Evolutionary conservation across 768 basidiomycete genomes (phyloP).

Genomic region (Rhodotorula graminis): DNA sequence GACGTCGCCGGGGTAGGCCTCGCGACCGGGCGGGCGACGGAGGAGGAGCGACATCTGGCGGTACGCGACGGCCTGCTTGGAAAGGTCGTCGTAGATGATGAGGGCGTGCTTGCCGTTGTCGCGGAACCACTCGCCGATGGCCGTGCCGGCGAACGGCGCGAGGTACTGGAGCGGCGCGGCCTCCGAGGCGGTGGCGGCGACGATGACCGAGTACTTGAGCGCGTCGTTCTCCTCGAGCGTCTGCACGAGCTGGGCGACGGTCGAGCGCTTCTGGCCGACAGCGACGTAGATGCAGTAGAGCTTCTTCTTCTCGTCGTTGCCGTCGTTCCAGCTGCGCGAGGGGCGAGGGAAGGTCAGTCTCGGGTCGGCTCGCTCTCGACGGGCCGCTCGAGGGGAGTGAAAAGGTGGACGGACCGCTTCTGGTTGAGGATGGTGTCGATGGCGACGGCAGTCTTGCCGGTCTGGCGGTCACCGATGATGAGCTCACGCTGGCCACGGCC

Average conservation of each 20-base stretch:
- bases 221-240: conserved; percentile 99
- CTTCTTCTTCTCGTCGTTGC: conserved; percentile 92
- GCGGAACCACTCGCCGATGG: conserved; percentile 99
- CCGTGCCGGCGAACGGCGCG: conserved; percentile 99
- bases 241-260: conserved; percentile 98
- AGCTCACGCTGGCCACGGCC: conserved; percentile 99
- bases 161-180: conserved; percentile 99
- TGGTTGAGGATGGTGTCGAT: conserved; percentile 99
- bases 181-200: conserved; percentile 98
- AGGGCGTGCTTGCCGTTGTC: conserved; percentile 99
- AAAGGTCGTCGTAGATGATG: conserved; percentile 99
- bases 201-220: conserved; percentile 99
- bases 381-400: rapidly evolving
- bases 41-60: conserved; percentile 99
- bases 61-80: conserved; percentile 99
- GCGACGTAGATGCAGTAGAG: conserved; percentile 99
- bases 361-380: too few relatives aligned
- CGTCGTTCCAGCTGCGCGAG: conserved; percentile 73
- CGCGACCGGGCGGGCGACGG: conserved; percentile 99
- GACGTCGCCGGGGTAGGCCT: conserved; percentile 86
- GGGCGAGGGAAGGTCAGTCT: too few relatives aligned
- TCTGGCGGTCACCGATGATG: conserved; percentile 99
- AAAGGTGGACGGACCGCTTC: conserved; percentile 56
- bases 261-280: conserved; percentile 98
- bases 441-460: conserved; percentile 98